Base-by-base conservation (phyloP, 2,329 filamentous ascomycete species). In the Cladobotryum protrusum region DNA sequence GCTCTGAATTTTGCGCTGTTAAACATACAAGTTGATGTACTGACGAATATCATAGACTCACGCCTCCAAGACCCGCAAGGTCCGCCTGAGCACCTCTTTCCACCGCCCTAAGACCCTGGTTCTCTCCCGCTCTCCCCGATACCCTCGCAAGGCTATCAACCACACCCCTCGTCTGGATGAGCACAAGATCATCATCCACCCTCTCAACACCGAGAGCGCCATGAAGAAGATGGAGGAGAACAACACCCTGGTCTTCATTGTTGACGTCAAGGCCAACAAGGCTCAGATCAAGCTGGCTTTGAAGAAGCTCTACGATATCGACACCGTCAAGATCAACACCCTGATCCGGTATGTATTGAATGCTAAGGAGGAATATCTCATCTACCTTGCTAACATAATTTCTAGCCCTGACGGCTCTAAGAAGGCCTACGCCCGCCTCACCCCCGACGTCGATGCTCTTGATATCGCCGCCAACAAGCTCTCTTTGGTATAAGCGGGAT, bases 221-320 rank as follows among this genome's bases (percentile, higher is more conserved):
- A 97, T 99, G 92, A 99, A 99, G 89, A 96, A 96, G 87, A 96
- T 99, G 66, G 93, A 99, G 83, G 93, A 99, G 87, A 91, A 99
- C 85, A 99, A 99, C 85, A 99, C 93, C 63, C 85, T 99, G 47
- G 89, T 95, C 71, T 96, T 96, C 83, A 95, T 96, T 65, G 89
- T 95, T 69, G 87, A 96, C 64, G 78, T 92, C 74, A 95, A 95
- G 86, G 85, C 92, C 74, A 99, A 99, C 86, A 99, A 99, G 89
- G 85, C 90, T 72, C 93, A 99, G 81, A 99, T 99, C 80, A 96
- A 96, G 84, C 81, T 84, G 67, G 88, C 92, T 58, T 80, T 99
- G 63, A 99, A 97, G 90, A 96, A 93, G 86, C 86, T 97, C 63
- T 99, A 99, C 76, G 93, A 97, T 74, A 93, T 99, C 62, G 92